phyloP scores from a whole-genome alignment of 805 yeast species.

The Cyberlindnera lachancei region DNA sequence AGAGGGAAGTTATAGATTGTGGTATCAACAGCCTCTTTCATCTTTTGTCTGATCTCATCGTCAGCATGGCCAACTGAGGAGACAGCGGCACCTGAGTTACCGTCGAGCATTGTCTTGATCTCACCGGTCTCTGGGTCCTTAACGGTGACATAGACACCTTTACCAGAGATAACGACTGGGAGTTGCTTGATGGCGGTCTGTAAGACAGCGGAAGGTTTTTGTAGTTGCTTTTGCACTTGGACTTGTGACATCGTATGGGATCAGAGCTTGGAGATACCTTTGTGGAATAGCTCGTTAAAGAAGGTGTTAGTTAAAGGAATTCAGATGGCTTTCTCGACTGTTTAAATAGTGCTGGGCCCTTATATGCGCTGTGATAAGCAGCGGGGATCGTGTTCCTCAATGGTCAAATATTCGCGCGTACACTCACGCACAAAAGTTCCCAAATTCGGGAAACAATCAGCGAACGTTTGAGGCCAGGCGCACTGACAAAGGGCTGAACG shows the following conservation, averaged over 20 bases:
- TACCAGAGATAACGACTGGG: slow-evolving; percentile 30
- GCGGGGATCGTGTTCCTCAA: not conserved
- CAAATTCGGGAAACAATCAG: not conserved
- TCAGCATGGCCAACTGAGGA: slow-evolving; percentile 41
- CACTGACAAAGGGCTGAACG: not conserved
- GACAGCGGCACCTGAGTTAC: slow-evolving; percentile 45
- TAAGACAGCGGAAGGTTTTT: slow-evolving; percentile 19
- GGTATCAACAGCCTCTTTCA: slow-evolving; percentile 31
- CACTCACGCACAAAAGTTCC: not conserved
- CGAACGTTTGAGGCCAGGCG: not conserved
- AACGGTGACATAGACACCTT: slow-evolving; percentile 30
- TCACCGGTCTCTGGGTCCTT: slow-evolving; percentile 31
- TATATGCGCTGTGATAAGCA: too few relatives aligned
- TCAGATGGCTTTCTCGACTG: not conserved
- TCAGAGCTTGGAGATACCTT: too few relatives aligned
- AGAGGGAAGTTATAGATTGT: slow-evolving; percentile 31
- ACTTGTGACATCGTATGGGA: slow-evolving; percentile 2
- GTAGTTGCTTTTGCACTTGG: slow-evolving; percentile 8
- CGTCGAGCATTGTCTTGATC: slow-evolving; percentile 30
- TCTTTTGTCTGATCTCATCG: slow-evolving; percentile 31
- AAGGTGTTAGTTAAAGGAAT: too few relatives aligned
- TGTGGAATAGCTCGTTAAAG: too few relatives aligned
- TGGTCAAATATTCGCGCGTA: too few relatives aligned
- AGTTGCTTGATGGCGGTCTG: slow-evolving; percentile 26
- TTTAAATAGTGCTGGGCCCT: not conserved